Evolutionary conservation across 2,329 filamentous ascomycete genomes (phyloP).

Genomic region (Epichloe bromicola): DNA sequence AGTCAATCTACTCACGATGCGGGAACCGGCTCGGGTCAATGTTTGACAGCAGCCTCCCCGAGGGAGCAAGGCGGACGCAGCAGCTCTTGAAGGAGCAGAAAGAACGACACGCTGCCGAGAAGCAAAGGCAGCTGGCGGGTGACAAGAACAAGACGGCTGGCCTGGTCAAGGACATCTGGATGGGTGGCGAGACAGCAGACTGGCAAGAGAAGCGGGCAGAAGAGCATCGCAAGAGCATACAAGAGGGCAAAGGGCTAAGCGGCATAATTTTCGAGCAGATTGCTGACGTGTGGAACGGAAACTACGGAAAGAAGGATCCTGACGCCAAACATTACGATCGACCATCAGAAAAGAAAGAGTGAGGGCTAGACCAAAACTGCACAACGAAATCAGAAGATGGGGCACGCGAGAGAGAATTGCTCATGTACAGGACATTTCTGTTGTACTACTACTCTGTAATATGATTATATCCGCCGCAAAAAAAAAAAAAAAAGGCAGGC

Average conservation of each 20-base stretch:
- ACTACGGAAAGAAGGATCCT: conserved; percentile 18
- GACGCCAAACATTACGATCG: conserved; percentile 5
- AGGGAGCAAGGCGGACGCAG: conserved; percentile 37
- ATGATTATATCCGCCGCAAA: no score
- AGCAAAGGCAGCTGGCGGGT: conserved; percentile 14
- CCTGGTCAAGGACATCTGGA: conserved; percentile 39
- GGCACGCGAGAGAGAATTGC: background rate
- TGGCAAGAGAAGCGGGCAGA: conserved; percentile 40
- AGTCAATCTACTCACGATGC: conserved; percentile 36
- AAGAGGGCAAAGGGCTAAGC: conserved; percentile 42
- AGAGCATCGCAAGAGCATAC: conserved; percentile 38
- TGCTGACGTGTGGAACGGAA: conserved; percentile 35
- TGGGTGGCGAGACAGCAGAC: conserved; percentile 41
- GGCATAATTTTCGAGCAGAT: conserved; percentile 45
- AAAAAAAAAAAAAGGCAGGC: no score
- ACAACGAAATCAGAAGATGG: background rate
- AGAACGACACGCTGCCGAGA: conserved; percentile 22
- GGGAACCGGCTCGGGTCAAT: conserved; percentile 29
- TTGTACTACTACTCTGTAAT: no score
- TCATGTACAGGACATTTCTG: background rate
- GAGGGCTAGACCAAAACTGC: background rate
- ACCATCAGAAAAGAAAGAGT: background rate
- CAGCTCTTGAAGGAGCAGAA: conserved; percentile 33
- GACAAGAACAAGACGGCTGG: conserved; percentile 20
- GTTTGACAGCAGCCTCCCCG: conserved; percentile 41